phyloP scores from a whole-genome alignment of 2,329 filamentous ascomycete genomes.

The Tolypocladium pustulatum region DNA sequence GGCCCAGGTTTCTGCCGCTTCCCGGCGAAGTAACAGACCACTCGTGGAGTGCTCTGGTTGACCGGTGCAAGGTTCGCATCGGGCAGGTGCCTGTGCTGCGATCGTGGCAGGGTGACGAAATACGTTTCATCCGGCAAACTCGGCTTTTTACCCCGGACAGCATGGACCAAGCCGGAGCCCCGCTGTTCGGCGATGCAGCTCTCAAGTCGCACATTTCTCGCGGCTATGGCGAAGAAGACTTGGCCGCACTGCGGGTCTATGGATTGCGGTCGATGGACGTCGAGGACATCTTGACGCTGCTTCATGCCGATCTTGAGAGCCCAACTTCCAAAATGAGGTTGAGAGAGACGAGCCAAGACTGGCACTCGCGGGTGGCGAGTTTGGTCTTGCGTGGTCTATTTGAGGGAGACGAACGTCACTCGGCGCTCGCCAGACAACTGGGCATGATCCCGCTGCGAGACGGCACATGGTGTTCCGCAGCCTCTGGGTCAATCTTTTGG shows the following conservation, averaged over 20 bases:
- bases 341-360: not conserved
- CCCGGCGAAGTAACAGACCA: not conserved
- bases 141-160: not conserved
- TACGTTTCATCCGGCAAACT: not conserved
- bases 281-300: not conserved
- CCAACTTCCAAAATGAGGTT: not conserved
- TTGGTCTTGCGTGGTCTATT: not conserved
- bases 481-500: not conserved
- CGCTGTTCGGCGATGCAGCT: not conserved
- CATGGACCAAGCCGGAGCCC: not conserved
- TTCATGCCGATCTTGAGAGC: not conserved
- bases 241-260: not conserved
- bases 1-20: not conserved
- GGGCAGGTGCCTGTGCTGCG: not conserved
- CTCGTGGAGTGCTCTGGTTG: not conserved
- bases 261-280: not conserved
- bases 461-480: not conserved
- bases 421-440: not conserved
- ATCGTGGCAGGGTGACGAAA: not conserved
- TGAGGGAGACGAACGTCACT: not conserved
- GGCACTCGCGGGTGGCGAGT: not conserved
- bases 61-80: not conserved
- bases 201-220: not conserved
- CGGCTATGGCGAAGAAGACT: not conserved
- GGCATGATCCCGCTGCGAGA: not conserved